phyloP scores from a whole-genome alignment of 2,329 filamentous ascomycete genomes.

The Phoma sp. region DNA sequence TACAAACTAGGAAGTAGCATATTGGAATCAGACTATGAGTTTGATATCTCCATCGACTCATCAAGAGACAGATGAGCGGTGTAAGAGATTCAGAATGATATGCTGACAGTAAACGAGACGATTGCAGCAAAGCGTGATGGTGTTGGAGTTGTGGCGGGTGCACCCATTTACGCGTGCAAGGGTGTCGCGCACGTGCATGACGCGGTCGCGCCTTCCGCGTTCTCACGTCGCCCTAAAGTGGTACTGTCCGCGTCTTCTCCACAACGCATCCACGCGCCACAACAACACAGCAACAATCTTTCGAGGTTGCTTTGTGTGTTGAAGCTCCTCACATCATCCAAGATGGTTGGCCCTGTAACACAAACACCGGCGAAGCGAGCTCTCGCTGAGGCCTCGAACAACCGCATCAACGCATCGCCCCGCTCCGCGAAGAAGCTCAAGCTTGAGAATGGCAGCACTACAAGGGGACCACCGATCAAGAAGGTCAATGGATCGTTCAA shows the following conservation, averaged over 20 bases:
- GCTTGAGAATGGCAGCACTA: constrained; percentile 68
- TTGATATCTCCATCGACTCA: too few species aligned
- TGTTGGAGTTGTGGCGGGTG: constrained; percentile 8
- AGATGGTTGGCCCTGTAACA: constrained; percentile 44
- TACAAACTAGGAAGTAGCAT: too few species aligned
- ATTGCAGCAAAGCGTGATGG: too few species aligned
- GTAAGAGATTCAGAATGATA: too few species aligned
- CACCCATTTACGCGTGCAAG: constrained; percentile 33
- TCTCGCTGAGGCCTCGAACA: constrained; percentile 55
- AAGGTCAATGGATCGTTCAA: constrained; percentile 63
- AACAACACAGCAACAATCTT: constrained; percentile 2
- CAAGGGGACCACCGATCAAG: constrained; percentile 69
- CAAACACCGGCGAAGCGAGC: constrained; percentile 55
- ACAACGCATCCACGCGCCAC: constrained; percentile 24
- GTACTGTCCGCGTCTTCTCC: constrained; percentile 27
- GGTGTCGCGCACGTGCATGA: constrained; percentile 33
- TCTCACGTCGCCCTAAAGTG: constrained; percentile 31
- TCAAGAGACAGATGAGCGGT: too few species aligned
- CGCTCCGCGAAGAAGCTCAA: constrained; percentile 80
- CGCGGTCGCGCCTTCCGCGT: constrained; percentile 38
- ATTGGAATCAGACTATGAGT: too few species aligned
- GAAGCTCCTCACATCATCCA: constrained; percentile 3
- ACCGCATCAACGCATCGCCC: constrained; percentile 54
- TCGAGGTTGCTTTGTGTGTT: neutral
- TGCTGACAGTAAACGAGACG: too few species aligned